Percentiles rank a stretch among this genome's conserved stretches.
phyloP scores from a whole-genome alignment of 2,329 filamentous ascomycete species.

The Aphanoascus verrucosus region DNA sequence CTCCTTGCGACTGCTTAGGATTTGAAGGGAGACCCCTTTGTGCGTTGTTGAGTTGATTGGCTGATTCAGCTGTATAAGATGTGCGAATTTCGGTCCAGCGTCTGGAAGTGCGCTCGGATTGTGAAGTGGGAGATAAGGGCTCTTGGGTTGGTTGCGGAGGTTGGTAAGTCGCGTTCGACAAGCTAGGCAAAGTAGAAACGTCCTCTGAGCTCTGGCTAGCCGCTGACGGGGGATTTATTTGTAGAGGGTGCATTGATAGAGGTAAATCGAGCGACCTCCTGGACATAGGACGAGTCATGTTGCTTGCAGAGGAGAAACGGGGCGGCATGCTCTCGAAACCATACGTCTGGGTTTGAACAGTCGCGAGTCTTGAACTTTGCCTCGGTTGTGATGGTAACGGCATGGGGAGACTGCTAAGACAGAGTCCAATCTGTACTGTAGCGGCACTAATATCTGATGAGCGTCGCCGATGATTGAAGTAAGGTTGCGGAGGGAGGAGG shows the following conservation, averaged over 20 bases:
- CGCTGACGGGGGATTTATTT: constrained; percentile 1
- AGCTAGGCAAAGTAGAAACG: background rate
- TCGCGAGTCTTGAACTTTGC: background rate
- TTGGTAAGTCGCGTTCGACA: background rate
- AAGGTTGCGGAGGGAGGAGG: constrained; percentile 17
- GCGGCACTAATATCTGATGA: constrained; percentile 20
- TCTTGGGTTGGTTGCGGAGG: background rate
- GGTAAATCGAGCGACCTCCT: background rate
- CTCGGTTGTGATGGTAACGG: constrained; percentile 1
- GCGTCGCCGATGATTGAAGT: constrained; percentile 18
- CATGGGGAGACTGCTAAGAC: constrained; percentile 19
- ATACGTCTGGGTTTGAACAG: background rate
- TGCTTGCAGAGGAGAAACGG: background rate
- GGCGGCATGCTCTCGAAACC: background rate
- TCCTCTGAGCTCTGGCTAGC: background rate
- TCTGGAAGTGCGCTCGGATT: background rate
- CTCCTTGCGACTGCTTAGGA: background rate
- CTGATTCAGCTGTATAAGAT: background rate
- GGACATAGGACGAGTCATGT: background rate
- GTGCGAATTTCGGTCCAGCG: background rate
- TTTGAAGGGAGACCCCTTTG: background rate
- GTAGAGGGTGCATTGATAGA: background rate
- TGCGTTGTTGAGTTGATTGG: background rate
- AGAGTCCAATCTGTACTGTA: constrained; percentile 23
- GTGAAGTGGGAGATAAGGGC: background rate